phyloP scores from a whole-genome alignment of 345 rosid genomes.

The Eucalyptus lansdowneana region DNA sequence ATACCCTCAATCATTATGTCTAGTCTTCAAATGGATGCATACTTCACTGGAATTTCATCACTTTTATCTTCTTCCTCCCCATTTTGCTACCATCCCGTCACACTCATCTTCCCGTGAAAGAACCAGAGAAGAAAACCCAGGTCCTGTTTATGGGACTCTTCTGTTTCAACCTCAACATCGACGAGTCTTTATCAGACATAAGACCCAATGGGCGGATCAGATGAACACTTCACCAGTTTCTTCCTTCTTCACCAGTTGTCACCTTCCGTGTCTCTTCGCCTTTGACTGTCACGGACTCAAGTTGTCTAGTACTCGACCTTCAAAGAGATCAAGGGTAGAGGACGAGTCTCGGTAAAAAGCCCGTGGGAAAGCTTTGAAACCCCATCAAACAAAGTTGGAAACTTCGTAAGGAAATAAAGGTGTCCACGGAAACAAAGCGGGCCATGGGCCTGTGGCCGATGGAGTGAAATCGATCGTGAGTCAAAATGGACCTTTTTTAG shows the following conservation, averaged over 20 bases:
- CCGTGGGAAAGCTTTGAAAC: not conserved
- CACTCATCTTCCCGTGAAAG: not conserved
- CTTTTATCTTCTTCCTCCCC: not conserved
- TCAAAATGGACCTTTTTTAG: not conserved
- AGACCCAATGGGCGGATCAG: not conserved
- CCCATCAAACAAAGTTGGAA: not conserved
- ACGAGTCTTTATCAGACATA: not conserved
- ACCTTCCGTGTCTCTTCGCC: not conserved
- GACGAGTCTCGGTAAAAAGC: not conserved
- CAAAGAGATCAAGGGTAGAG: not conserved
- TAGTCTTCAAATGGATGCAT: not conserved
- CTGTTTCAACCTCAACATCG: not conserved
- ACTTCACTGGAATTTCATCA: not conserved
- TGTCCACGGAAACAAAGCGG: not conserved
- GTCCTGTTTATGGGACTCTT: not conserved
- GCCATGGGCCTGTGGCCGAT: not conserved
- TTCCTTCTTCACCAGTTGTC: not conserved
- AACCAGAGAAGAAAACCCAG: not conserved
- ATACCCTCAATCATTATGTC: not conserved
- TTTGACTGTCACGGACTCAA: not conserved
- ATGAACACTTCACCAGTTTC: not conserved
- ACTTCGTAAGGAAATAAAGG: not conserved
- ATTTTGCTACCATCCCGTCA: not conserved
- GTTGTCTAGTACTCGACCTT: not conserved
- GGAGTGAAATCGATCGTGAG: not conserved